Evolutionary conservation across 1,139 yeast genomes (phyloP).

Genomic region (Candida labiduridarum): DNA sequence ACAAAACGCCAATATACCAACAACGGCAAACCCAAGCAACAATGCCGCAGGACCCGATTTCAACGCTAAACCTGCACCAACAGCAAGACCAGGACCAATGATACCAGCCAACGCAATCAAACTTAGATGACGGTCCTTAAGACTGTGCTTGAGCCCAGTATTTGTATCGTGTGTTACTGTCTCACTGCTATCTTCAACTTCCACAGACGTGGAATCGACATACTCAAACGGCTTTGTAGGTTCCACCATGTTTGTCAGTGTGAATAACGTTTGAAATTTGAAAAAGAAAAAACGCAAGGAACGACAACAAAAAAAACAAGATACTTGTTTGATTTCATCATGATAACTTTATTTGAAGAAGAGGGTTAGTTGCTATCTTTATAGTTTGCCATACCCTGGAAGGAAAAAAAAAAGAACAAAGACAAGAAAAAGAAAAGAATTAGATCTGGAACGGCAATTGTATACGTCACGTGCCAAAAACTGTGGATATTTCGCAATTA

Average conservation of each 20-base stretch:
- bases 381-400: neutral
- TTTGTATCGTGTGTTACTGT: slow-evolving; percentile 10
- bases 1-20: slow-evolving; percentile 56
- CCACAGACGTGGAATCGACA: neutral
- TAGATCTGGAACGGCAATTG: neutral
- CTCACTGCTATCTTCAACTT: neutral
- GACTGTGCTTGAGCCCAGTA: slow-evolving; percentile 29
- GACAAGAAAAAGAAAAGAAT: neutral
- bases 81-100: slow-evolving; percentile 56
- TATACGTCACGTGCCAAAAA: neutral
- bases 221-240: neutral
- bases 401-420: neutral
- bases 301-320: neutral
- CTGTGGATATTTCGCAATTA: slow-evolving; percentile 1
- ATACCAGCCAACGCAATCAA: slow-evolving; percentile 57
- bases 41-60: slow-evolving; percentile 50
- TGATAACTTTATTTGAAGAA: neutral
- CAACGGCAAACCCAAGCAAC: slow-evolving; percentile 47
- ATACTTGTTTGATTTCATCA: neutral
- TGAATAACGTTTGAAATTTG: neutral
- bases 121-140: slow-evolving; percentile 48
- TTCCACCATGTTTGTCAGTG: neutral
- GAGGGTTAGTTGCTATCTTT: neutral
- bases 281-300: neutral
- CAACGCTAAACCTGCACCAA: slow-evolving; percentile 50